Evolutionary conservation across 371 early-diverging fungal species (phyloP).

Genomic region (Apophysomyces elegans): DNA sequence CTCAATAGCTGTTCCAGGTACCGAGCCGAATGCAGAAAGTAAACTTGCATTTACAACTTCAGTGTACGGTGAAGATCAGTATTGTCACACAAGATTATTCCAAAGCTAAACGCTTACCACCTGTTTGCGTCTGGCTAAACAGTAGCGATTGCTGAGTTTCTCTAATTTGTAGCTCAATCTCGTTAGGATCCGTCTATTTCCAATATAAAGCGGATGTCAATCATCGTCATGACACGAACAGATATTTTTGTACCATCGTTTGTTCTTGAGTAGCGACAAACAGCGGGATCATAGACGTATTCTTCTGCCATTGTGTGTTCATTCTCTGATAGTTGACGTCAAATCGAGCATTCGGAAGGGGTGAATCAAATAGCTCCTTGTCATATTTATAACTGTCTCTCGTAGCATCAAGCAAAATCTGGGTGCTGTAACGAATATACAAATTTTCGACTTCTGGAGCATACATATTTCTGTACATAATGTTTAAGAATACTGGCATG

Average conservation of each 20-base stretch:
- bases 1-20: neutral
- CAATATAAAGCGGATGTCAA: neutral
- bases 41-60: neutral
- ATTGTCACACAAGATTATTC: neutral
- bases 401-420: slow-evolving; percentile 62
- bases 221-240: neutral
- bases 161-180: slow-evolving; percentile 42
- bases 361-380: slow-evolving; percentile 61
- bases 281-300: slow-evolving; percentile 69
- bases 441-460: slow-evolving; percentile 64
- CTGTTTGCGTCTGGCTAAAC: slow-evolving; percentile 51
- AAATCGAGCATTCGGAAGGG: slow-evolving; percentile 68
- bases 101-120: neutral
- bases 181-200: slow-evolving; percentile 13
- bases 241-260: slow-evolving; percentile 13
- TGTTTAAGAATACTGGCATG: neutral
- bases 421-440: slow-evolving; percentile 64
- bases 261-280: slow-evolving; percentile 63
- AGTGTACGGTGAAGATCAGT: neutral
- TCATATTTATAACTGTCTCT: slow-evolving; percentile 63
- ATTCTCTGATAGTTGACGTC: slow-evolving; percentile 53
- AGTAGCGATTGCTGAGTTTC: slow-evolving; percentile 60
- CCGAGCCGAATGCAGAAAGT: neutral
- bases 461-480: slow-evolving; percentile 58
- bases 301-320: slow-evolving; percentile 64